Percentiles rank a stretch among this genome's conserved stretches.
These are phyloP conservation scores for Tulasnella sp. DNA, from an alignment of 768 basidiomycete genomes.

Conservation along the genomic window DNA sequence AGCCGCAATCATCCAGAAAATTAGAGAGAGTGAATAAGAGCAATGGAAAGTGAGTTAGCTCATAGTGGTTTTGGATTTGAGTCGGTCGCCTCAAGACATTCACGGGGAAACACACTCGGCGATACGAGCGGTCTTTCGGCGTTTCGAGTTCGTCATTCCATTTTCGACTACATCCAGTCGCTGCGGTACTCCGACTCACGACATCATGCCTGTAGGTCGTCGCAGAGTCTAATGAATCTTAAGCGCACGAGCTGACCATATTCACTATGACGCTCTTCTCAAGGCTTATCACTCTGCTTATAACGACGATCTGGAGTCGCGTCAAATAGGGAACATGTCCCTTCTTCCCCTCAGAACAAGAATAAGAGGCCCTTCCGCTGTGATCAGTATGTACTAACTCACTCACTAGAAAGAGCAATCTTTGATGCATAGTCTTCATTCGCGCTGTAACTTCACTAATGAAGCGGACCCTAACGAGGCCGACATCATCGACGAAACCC, in stretches of 20 bases:
- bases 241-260: background rate
- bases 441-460: background rate
- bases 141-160: background rate
- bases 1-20: no score
- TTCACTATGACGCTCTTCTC: background rate
- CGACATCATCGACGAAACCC: conserved; percentile 91
- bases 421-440: background rate
- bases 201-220: background rate
- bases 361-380: conserved; percentile 84
- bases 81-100: background rate
- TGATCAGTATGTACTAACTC: conserved; percentile 31
- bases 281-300: conserved; percentile 95
- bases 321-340: conserved; percentile 80
- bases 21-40: background rate
- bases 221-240: background rate
- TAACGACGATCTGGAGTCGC: conserved; percentile 72
- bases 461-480: conserved; percentile 64
- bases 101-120: background rate
- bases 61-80: background rate
- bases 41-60: background rate
- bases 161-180: background rate
- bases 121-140: background rate
- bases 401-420: background rate
- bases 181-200: background rate
- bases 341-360: conserved; percentile 85